Conservation (phyloP, 257 asterid species). For the Ajuga chamaepitys region DNA sequence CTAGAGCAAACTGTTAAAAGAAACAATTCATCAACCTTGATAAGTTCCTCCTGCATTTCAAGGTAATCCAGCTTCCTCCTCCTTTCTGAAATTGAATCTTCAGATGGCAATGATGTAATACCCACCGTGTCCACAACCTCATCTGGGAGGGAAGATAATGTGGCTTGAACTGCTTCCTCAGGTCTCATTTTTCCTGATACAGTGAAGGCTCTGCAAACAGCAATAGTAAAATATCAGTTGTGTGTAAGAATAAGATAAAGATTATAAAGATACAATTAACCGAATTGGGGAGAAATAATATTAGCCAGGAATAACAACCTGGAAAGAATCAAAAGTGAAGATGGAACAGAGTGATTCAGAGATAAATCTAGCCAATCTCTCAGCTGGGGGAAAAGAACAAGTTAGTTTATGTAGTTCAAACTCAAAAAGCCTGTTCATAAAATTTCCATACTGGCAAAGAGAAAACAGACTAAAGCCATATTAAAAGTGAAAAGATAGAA, state of each 20-base stretch:
- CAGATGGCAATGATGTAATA: conserved; percentile 70
- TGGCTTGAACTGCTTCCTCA: conserved; percentile 79
- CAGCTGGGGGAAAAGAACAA: conserved; percentile 38
- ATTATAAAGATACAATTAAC: not conserved
- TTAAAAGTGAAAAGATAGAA: not conserved
- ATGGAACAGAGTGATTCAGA: conserved; percentile 80
- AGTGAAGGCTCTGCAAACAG: conserved; percentile 59
- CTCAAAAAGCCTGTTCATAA: not conserved
- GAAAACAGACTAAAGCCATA: not conserved
- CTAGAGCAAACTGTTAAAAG: not conserved
- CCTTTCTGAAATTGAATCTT: conserved; percentile 85
- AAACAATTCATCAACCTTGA: conserved; percentile 46
- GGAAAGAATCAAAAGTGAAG: conserved; percentile 82
- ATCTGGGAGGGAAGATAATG: conserved; percentile 85
- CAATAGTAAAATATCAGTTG: conserved; percentile 20
- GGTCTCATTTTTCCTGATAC: conserved; percentile 73
- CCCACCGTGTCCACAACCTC: conserved; percentile 93
- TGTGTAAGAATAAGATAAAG: conserved; percentile 8
- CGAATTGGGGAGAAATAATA: not conserved
- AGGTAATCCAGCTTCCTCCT: conserved; percentile 84
- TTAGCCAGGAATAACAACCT: conserved; percentile 36
- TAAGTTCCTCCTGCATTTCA: conserved; percentile 88
- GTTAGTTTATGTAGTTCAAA: conserved; percentile 8
- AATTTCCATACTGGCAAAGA: conserved; percentile 9
- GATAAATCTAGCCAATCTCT: conserved; percentile 94